Base-by-base conservation (phyloP, 2,329 filamentous ascomycete genomes). In the Daldinia sp. region DNA sequence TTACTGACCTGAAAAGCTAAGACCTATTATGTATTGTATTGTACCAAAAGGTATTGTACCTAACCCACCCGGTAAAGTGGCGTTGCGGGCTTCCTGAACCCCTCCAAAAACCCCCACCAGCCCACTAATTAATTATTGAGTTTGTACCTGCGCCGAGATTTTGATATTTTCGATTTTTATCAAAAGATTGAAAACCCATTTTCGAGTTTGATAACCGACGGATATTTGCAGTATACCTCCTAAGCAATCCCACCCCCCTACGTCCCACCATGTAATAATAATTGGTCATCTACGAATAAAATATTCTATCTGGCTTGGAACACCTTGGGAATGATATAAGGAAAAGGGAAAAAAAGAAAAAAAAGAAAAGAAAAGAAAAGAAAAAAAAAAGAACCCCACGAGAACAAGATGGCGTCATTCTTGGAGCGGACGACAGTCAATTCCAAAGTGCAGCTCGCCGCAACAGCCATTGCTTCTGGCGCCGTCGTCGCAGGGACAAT, bases 381-480 rank as follows among this genome's bases (percentile, higher is more conserved):
- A n/a, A n/a, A n/a, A n/a, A n/a, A n/a, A n/a, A n/a, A n/a, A n/a
- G 30, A 9, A 21, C 10, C 30, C 11, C 15, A 51, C 13, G 37
- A 23, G 19, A 52, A 5, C 37, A 32, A 15, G 8, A 67, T 58
- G 61, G 32, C 58, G 32, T 81, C 81, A 27, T 77, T 82, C 32
- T 57, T 84, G 25, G 75, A 79, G 39, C 78, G 81, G 54, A 76
- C 79, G 4, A 72, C 81, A 37, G 76, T 78, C 35, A 82, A 77
- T 70, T 77, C 81, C 30, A 81, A 80, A 23, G 74, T 83, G 39
- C 91, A 93, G 75, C 80, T 95, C 32, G 84, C 87, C 15, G 85
- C 89, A 2, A 93, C 91, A 0, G 92, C 92, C 1, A 80, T 92
- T 19, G 78, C 86, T 11, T 90, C 87, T 0, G 87, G 87, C 15